Percentiles rank a stretch among this genome's conserved stretches.
Conservation (phyloP, 2,329 filamentous ascomycete species). For the Claviceps africana region DNA sequence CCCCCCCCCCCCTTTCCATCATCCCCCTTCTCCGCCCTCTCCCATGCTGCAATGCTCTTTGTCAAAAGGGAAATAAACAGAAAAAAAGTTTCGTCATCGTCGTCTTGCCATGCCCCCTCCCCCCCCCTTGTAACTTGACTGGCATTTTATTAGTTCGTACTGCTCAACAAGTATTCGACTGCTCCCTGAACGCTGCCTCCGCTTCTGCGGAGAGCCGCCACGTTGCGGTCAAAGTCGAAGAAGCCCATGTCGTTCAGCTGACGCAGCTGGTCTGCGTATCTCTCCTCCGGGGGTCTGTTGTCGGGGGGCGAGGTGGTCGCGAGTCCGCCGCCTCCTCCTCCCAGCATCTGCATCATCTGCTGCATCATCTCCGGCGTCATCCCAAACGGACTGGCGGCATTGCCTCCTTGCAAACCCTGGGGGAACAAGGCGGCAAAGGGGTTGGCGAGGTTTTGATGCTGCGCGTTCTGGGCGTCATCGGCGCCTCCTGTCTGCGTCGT, state of each 20-base stretch:
- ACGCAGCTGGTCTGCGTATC: constrained; percentile 77
- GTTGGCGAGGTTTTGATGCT: constrained; percentile 35
- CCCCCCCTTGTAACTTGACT: too few relatives aligned
- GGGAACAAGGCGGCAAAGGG: constrained; percentile 55
- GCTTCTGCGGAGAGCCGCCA: constrained; percentile 72
- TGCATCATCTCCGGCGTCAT: constrained; percentile 42
- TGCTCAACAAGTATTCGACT: constrained; percentile 55
- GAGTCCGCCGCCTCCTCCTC: constrained; percentile 16
- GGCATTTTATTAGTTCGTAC: constrained; percentile 10
- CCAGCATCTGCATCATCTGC: constrained; percentile 39
- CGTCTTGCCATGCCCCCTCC: too few relatives aligned
- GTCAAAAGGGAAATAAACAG: too few relatives aligned
- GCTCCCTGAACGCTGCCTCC: constrained; percentile 92
- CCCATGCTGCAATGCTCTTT: neutral
- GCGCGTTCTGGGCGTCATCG: constrained; percentile 12
- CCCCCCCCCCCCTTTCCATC: neutral
- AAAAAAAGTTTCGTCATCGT: neutral
- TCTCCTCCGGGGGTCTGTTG: constrained; percentile 81
- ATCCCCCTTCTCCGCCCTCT: neutral
- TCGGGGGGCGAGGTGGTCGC: constrained; percentile 48
- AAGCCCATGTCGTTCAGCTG: constrained; percentile 99
- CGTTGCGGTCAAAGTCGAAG: constrained; percentile 88
- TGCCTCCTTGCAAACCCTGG: constrained; percentile 11
- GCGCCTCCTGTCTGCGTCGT: constrained; percentile 11
- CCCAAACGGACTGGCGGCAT: constrained; percentile 26